A percentile compares a stretch with the other conserved stretches of the same genome.
phyloP scores from a whole-genome alignment of 148 eudicot genomes.

The Nepenthes gracilis region DNA sequence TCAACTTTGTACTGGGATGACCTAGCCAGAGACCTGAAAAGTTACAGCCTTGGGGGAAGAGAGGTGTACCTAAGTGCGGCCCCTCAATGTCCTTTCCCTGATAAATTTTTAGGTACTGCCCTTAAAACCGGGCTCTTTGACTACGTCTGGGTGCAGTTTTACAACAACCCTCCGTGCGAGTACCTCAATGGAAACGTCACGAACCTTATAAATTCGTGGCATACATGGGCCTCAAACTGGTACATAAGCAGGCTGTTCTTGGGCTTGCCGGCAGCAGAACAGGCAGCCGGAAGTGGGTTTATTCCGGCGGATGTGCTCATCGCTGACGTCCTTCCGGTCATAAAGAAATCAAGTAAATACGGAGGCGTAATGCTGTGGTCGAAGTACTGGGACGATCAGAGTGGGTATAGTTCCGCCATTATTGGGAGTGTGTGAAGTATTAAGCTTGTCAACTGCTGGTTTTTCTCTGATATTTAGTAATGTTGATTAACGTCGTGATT shows the following conservation, averaged over 20 bases:
- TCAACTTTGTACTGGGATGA: slow-evolving; percentile 26
- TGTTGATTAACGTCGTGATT: no score
- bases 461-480: no score
- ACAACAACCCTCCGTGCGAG: slow-evolving; percentile 74
- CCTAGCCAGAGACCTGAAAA: slow-evolving; percentile 17
- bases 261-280: slow-evolving; percentile 69
- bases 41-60: slow-evolving; percentile 5
- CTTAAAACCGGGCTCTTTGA: slow-evolving; percentile 56
- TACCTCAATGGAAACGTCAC: slow-evolving; percentile 34
- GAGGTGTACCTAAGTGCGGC: slow-evolving; percentile 62
- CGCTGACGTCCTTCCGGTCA: slow-evolving; percentile 40
- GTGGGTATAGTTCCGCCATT: slow-evolving; percentile 52
- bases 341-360: slow-evolving; percentile 46
- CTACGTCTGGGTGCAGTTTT: slow-evolving; percentile 85
- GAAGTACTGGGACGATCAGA: slow-evolving; percentile 66
- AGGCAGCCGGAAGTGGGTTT: slow-evolving; percentile 77
- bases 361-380: slow-evolving; percentile 97
- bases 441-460: no score
- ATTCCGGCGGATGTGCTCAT: slow-evolving; percentile 45
- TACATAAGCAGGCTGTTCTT: slow-evolving; percentile 42
- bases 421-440: slow-evolving; percentile 25
- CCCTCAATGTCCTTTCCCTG: slow-evolving; percentile 89
- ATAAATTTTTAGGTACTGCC: slow-evolving; percentile 33
- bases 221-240: slow-evolving; percentile 38
- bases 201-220: slow-evolving; percentile 49